Percentiles rank a stretch among this genome's conserved stretches.
Evolutionary conservation across 495 filamentous ascomycete genomes (phyloP).

Genomic region (Lophiotrema nucula): DNA sequence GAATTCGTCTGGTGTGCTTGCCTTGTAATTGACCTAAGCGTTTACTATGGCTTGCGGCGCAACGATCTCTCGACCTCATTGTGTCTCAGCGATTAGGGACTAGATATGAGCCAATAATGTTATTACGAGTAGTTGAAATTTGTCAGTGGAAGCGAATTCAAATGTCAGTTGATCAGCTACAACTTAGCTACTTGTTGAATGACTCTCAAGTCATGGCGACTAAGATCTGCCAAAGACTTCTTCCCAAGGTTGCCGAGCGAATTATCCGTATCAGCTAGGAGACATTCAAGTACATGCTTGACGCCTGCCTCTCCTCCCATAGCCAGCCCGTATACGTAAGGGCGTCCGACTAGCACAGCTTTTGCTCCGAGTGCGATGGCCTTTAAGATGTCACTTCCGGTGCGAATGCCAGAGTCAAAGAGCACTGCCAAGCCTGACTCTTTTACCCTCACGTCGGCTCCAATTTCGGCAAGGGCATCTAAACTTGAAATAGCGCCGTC

Average conservation of each 20-base stretch:
- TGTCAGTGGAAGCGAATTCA: neutral
- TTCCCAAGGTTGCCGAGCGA: constrained; percentile 33
- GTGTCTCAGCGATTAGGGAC: neutral
- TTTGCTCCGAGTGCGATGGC: constrained; percentile 41
- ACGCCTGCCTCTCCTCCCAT: constrained; percentile 57
- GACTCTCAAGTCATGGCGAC: constrained; percentile 28
- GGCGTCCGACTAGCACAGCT: constrained; percentile 35
- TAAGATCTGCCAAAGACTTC: constrained; percentile 24
- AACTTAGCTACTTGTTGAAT: constrained; percentile 29
- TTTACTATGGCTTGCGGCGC: neutral
- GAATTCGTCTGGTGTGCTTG: neutral
- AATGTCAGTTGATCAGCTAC: neutral
- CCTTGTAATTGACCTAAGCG: neutral
- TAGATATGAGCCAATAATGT: neutral
- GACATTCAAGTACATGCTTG: constrained; percentile 54
- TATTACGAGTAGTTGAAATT: neutral
- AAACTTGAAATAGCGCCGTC: constrained; percentile 38
- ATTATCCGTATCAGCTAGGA: constrained; percentile 48
- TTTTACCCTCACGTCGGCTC: constrained; percentile 34
- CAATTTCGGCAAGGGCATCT: constrained; percentile 39
- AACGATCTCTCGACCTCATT: neutral
- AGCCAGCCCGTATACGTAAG: constrained; percentile 38
- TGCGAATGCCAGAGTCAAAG: constrained; percentile 39
- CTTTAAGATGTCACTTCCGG: constrained; percentile 39
- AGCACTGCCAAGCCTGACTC: constrained; percentile 32